Percentiles rank a stretch among this genome's conserved stretches.
phyloP scores from a whole-genome alignment of 1,284 basidiomycete species.

The Naganishia sp. region DNA sequence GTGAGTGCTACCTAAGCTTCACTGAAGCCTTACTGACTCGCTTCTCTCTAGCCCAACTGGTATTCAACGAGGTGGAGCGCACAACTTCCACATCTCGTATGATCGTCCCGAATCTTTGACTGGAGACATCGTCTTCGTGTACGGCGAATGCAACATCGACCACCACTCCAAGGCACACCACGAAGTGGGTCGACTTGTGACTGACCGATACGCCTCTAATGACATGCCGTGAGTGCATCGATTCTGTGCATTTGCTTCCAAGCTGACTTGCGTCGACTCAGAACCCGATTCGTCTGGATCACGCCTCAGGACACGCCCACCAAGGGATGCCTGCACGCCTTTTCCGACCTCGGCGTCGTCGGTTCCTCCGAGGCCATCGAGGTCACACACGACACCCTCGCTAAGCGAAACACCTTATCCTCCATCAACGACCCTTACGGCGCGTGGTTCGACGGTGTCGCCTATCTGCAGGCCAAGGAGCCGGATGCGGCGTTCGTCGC shows the following conservation, averaged over 20 bases:
- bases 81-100: constrained; percentile 35
- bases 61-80: constrained; percentile 32
- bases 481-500: constrained; percentile 35
- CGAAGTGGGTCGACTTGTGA: constrained; percentile 33
- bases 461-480: constrained; percentile 35
- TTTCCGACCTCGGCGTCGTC: constrained; percentile 30
- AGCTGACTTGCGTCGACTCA: neutral
- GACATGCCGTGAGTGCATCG: constrained; percentile 33
- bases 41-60: constrained; percentile 14
- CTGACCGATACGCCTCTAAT: constrained; percentile 25
- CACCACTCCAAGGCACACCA: constrained; percentile 35
- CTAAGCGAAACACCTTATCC: constrained; percentile 35
- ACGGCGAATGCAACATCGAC: constrained; percentile 34
- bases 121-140: constrained; percentile 33
- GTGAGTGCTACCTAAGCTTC: neutral
- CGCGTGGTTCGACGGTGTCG: constrained; percentile 39
- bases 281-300: constrained; percentile 37
- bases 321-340: constrained; percentile 36
- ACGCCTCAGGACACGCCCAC: constrained; percentile 33
- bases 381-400: constrained; percentile 2
- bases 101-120: constrained; percentile 21
- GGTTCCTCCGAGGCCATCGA: constrained; percentile 31
- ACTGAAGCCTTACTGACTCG: neutral
- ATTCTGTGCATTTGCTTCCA: neutral
- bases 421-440: constrained; percentile 37